Evolutionary conservation across 1,284 basidiomycete species (phyloP).

Genomic region (Flammula alnicola): DNA sequence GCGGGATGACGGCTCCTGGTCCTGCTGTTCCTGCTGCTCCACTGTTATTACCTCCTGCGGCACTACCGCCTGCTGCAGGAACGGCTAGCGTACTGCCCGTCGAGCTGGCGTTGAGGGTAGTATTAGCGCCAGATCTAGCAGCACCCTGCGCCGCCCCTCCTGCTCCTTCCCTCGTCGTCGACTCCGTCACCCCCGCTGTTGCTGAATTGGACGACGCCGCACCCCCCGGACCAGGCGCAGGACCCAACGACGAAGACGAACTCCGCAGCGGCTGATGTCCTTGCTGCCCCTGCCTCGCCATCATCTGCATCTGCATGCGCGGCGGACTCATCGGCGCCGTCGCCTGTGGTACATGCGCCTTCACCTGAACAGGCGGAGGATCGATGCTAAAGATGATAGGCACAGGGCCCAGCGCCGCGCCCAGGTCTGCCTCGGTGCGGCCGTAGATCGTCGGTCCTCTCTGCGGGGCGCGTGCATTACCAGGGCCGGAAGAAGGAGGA

Average conservation of each 20-base stretch:
- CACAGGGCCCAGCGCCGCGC: conserved; percentile 59
- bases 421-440: conserved; percentile 57
- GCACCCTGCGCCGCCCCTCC: too few relatives aligned
- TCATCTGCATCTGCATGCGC: conserved; percentile 14
- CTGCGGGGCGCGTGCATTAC: conserved; percentile 1
- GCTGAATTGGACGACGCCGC: background rate
- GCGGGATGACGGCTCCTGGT: conserved; percentile 46
- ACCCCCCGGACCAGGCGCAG: conserved; percentile 6
- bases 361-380: conserved; percentile 42
- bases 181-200: too few relatives aligned
- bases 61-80: background rate
- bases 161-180: too few relatives aligned
- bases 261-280: background rate
- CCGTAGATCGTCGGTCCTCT: conserved; percentile 66
- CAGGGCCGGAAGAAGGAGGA: too few relatives aligned
- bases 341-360: background rate
- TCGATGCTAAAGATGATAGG: conserved; percentile 67
- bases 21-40: background rate
- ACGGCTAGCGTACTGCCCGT: background rate
- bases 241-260: conserved; percentile 13
- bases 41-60: background rate
- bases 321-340: conserved; percentile 5
- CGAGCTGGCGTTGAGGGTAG: background rate
- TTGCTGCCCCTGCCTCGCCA: background rate
- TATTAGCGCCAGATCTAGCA: background rate